Evolutionary conservation across 1,284 basidiomycete species (phyloP).

Genomic region (Sanghuangporus baumii): DNA sequence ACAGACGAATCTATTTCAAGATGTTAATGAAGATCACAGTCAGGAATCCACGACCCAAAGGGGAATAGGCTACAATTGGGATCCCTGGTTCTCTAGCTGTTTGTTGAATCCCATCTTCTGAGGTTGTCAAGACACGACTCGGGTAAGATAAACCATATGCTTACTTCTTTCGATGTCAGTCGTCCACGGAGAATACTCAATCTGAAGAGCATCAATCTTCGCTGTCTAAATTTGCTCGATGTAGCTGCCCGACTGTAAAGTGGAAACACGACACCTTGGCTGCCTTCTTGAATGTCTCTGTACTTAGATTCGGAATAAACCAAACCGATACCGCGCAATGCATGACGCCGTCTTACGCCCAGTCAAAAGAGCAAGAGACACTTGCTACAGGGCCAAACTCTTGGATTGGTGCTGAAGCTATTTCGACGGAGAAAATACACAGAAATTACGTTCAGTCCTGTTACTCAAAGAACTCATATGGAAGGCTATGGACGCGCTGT

Average conservation of each 20-base stretch:
- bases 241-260: neutral
- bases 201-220: constrained; percentile 32
- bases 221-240: constrained; percentile 11
- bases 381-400: too few relatives aligned
- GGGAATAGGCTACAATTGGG: constrained; percentile 21
- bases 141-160: neutral
- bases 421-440: too few relatives aligned
- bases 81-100: constrained; percentile 21
- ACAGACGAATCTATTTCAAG: neutral
- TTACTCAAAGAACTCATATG: too few relatives aligned
- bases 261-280: constrained; percentile 12
- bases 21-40: constrained; percentile 5
- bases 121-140: neutral
- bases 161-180: constrained; percentile 19
- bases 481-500: too few relatives aligned
- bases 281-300: constrained; percentile 24
- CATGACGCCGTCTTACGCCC: too few relatives aligned
- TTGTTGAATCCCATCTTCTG: constrained; percentile 17
- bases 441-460: too few relatives aligned
- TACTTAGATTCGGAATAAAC: constrained; percentile 18
- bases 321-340: too few relatives aligned
- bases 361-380: too few relatives aligned
- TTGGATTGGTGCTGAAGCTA: too few relatives aligned
- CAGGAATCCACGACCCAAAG: constrained; percentile 20
- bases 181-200: constrained; percentile 21